Evolutionary conservation across 108 stramenopile genomes (phyloP).

Genomic region (Cyclotella choctawhatcheeana): DNA sequence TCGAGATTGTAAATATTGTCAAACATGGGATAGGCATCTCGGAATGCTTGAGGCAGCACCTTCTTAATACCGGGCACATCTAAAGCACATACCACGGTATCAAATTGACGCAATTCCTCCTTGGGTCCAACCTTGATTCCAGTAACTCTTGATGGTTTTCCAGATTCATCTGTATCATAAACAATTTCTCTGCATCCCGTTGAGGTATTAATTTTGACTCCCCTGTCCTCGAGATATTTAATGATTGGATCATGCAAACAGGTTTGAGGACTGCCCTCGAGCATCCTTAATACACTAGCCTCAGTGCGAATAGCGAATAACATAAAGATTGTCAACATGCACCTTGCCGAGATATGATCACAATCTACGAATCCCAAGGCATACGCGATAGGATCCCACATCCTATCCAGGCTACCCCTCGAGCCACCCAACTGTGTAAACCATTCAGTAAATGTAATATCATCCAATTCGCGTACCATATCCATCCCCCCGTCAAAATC

Average conservation of each 20-base stretch:
- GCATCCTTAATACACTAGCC: slow-evolving; percentile 95
- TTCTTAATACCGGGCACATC: slow-evolving; percentile 97
- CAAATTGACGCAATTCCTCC: slow-evolving; percentile 79
- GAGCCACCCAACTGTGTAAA: slow-evolving; percentile 90
- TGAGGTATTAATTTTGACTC: slow-evolving; percentile 83
- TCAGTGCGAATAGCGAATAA: slow-evolving; percentile 95
- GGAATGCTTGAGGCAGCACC: slow-evolving; percentile 90
- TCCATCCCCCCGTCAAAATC: slow-evolving; percentile 97
- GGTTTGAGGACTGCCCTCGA: slow-evolving; percentile 94
- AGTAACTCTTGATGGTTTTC: slow-evolving; percentile 78
- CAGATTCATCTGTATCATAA: slow-evolving; percentile 84
- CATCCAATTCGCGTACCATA: slow-evolving; percentile 96
- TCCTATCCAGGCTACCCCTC: slow-evolving; percentile 88
- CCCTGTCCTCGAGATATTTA: slow-evolving; percentile 90
- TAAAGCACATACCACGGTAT: slow-evolving; percentile 87
- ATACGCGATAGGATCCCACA: slow-evolving; percentile 99
- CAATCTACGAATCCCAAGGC: slow-evolving; percentile 97
- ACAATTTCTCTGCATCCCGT: slow-evolving; percentile 73
- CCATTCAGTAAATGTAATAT: slow-evolving; percentile 97
- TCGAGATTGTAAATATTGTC: slow-evolving; percentile 97
- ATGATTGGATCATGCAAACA: slow-evolving; percentile 95
- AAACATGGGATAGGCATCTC: slow-evolving; percentile 86
- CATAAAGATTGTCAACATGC: slow-evolving; percentile 98
- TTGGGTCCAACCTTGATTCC: slow-evolving; percentile 84
- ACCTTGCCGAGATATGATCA: slow-evolving; percentile 93